Base-by-base conservation (phyloP, 176 grass and related monocot genomes). In the Aegilops bicornis region DNA sequence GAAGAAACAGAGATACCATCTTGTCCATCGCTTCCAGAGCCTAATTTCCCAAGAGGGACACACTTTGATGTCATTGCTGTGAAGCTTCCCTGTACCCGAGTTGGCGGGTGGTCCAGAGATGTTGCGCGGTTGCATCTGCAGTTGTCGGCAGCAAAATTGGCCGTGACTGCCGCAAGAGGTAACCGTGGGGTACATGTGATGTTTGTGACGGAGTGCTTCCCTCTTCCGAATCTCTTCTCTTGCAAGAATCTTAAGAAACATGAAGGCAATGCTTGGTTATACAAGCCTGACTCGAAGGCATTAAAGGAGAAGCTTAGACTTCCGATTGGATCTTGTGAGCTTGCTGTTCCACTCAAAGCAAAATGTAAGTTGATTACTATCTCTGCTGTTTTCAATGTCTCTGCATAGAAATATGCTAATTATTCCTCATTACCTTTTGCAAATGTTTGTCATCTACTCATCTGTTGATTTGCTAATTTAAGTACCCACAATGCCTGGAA, bases 181-280 rank as follows among this genome's bases (percentile, higher is more conserved):
- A 94, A 82, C 39, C 76, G 60, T 8, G 69, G 58, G 59, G 87
- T 83, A 32, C 93, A 95, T 83, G 95, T 98, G 47, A 80, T 98
- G 61, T 98, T 98, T 76, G 87, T 98, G 58, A 95, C 87, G 31
- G 91, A 98, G 40, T 95, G 95, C 82, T 93, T 95, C 64, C 95
- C 95, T 0, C 77, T 95, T 82, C 95, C 95, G 23, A 98, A 98
- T 82, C 86, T 98, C 70, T 98, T 95, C 79, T 52, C 91, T 27
- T 95, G 95, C 90, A 98, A 93, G 67, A 77, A 95, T 63, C 86
- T 94, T 58, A 85, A 92, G 54, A 91, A 88, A 85, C 89, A 84
- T 45, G 85, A 98, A 90, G 92, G 92, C 61, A 95, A 87, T 87
- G 79, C 90, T 22, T 98, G 95, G 95, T 30, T 98, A 36, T 95